Evolutionary conservation across 306 rosid genomes (phyloP).

Genomic region (Trifolium fragiferum): DNA sequence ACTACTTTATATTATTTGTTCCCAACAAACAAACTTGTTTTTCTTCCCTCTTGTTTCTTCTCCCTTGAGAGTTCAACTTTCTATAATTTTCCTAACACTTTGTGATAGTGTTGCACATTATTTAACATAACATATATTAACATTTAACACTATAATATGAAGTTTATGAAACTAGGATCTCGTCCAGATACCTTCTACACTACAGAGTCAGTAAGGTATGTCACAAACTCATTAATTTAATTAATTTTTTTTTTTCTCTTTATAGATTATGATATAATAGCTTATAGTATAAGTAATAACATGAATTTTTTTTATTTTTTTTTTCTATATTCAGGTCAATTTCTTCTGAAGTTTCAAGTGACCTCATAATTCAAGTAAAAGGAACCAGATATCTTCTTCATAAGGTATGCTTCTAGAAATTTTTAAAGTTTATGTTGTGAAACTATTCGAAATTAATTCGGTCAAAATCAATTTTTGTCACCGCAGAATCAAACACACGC

Average conservation of each 20-base stretch:
- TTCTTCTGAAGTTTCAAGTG: constrained; percentile 90
- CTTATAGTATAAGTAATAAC: constrained; percentile 5
- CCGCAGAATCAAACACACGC: not conserved
- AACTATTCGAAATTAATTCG: not conserved
- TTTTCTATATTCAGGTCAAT: constrained; percentile 70
- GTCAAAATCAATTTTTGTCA: not conserved
- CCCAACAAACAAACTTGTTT: constrained; percentile 45
- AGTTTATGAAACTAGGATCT: constrained; percentile 98
- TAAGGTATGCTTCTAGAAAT: constrained; percentile 58
- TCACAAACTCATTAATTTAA: not conserved
- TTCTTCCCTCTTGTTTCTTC: constrained; percentile 39
- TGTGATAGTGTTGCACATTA: constrained; percentile 3
- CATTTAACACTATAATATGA: constrained; percentile 65
- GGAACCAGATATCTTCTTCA: constrained; percentile 88
- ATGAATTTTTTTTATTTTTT: constrained; percentile 6
- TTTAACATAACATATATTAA: constrained; percentile 38
- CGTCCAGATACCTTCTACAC: constrained; percentile 88
- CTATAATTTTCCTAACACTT: constrained; percentile 30
- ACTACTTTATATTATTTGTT: constrained; percentile 35
- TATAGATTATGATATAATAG: not conserved
- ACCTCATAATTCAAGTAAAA: constrained; percentile 87
- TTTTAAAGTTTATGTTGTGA: not conserved
- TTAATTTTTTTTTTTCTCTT: not conserved
- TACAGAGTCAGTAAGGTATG: constrained; percentile 76
- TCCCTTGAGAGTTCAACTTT: constrained; percentile 43